phyloP scores from a whole-genome alignment of 1,284 basidiomycete species.

The Naganishia albida region DNA sequence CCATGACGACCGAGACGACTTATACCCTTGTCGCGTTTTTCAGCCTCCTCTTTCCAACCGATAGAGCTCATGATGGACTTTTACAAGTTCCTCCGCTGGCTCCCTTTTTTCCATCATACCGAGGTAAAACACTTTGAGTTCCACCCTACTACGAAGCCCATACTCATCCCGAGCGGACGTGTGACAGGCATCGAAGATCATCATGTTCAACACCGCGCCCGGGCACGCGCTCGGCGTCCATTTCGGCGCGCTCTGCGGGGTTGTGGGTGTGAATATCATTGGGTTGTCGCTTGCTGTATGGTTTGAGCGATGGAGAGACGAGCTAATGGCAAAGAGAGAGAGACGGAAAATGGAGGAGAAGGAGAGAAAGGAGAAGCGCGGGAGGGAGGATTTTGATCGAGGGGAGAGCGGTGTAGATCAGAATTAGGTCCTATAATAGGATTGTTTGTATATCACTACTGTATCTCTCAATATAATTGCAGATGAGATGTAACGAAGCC shows the following conservation, averaged over 20 bases:
- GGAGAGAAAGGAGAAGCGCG: slow-evolving; percentile 4
- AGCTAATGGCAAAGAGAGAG: slow-evolving; percentile 3
- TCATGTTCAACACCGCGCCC: slow-evolving; percentile 43
- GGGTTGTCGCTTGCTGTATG: slow-evolving; percentile 38
- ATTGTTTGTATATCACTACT: neutral
- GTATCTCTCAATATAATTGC: neutral
- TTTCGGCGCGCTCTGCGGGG: slow-evolving; percentile 43
- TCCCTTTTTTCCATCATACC: slow-evolving; percentile 45
- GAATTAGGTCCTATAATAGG: neutral
- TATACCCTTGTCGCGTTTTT: slow-evolving; percentile 3
- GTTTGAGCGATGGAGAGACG: slow-evolving; percentile 42
- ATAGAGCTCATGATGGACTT: slow-evolving; percentile 44
- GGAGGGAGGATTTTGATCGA: neutral
- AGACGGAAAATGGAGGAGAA: slow-evolving; percentile 13
- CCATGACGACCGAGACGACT: no score
- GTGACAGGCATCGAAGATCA: slow-evolving; percentile 43
- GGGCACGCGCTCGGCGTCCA: slow-evolving; percentile 42
- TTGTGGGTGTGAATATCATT: slow-evolving; percentile 45
- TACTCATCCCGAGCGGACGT: neutral
- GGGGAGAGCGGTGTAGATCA: neutral
- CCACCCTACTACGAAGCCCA: neutral
- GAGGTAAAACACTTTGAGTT: slow-evolving; percentile 28
- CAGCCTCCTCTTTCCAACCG: slow-evolving; percentile 46
- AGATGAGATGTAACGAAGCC: neutral
- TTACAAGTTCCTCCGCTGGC: slow-evolving; percentile 43